phyloP scores from a whole-genome alignment of 2,329 filamentous ascomycete species.

The Triangularia setosa region DNA sequence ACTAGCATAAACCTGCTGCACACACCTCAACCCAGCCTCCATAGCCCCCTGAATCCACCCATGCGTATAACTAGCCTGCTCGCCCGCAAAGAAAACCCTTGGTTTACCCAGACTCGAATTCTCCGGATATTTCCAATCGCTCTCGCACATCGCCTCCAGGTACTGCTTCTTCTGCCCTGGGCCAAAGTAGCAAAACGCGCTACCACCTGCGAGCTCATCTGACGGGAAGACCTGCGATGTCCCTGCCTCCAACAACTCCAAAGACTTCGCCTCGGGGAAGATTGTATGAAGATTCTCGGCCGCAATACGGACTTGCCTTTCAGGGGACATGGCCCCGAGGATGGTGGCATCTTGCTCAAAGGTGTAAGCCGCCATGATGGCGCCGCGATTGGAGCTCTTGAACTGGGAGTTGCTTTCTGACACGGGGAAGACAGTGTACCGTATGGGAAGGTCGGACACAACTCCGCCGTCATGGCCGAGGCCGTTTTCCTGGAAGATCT shows the following conservation, averaged over 20 bases:
- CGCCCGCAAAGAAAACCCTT: constrained; percentile 9
- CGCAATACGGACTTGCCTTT: constrained; percentile 8
- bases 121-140: constrained; percentile 8
- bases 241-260: constrained; percentile 7
- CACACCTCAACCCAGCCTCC: constrained; percentile 9
- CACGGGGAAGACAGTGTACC: constrained; percentile 16
- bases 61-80: constrained; percentile 13
- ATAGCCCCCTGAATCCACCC: constrained; percentile 15
- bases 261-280: not conserved
- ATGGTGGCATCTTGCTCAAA: constrained; percentile 16
- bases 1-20: not conserved
- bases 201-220: constrained; percentile 15
- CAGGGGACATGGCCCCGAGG: constrained; percentile 5
- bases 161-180: constrained; percentile 11
- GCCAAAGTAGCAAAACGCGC: constrained; percentile 16
- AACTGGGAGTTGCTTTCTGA: constrained; percentile 3
- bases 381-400: constrained; percentile 1
- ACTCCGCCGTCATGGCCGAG: constrained; percentile 12
- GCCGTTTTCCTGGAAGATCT: not conserved
- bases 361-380: constrained; percentile 15
- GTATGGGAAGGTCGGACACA: constrained; percentile 11
- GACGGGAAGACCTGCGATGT: constrained; percentile 10
- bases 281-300: constrained; percentile 12
- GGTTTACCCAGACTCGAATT: not conserved
- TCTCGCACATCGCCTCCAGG: constrained; percentile 8